phyloP scores from a whole-genome alignment of 352 stramenopile species.

The Blastocystis sp. region DNA sequence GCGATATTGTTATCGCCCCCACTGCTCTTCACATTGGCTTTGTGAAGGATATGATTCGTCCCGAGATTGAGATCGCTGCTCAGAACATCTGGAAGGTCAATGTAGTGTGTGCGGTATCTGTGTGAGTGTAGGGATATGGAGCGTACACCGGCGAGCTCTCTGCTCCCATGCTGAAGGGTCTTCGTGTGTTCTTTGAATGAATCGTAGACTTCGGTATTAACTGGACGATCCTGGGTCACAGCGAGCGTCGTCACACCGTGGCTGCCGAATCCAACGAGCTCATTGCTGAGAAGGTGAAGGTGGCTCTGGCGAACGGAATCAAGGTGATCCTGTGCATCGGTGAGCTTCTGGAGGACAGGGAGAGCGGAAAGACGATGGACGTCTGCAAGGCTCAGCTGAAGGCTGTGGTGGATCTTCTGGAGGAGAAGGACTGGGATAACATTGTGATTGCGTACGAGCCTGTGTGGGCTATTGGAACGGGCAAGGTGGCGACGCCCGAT shows the following conservation, averaged over 20 bases:
- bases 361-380: constrained; percentile 75
- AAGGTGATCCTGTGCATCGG: constrained; percentile 83
- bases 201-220: constrained; percentile 62
- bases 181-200: constrained; percentile 56
- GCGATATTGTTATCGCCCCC: constrained; percentile 69
- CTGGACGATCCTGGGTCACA: constrained; percentile 76
- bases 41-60: constrained; percentile 63
- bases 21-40: constrained; percentile 67
- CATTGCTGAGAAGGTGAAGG: constrained; percentile 71
- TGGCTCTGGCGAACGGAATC: constrained; percentile 74
- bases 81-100: constrained; percentile 69
- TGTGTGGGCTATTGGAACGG: constrained; percentile 90
- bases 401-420: constrained; percentile 74
- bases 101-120: constrained; percentile 54
- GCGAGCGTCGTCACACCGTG: constrained; percentile 74
- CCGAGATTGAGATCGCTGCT: constrained; percentile 66
- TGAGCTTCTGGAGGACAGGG: constrained; percentile 77
- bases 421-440: constrained; percentile 67
- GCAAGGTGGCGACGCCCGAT: constrained; percentile 75
- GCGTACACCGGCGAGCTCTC: constrained; percentile 79
- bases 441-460: constrained; percentile 86
- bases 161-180: constrained; percentile 69
- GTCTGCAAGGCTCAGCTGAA: constrained; percentile 89
- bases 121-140: constrained; percentile 63
- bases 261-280: constrained; percentile 72